Conservation (phyloP, 192 early-diverging fungal genomes). For the Dispira parvispora region DNA sequence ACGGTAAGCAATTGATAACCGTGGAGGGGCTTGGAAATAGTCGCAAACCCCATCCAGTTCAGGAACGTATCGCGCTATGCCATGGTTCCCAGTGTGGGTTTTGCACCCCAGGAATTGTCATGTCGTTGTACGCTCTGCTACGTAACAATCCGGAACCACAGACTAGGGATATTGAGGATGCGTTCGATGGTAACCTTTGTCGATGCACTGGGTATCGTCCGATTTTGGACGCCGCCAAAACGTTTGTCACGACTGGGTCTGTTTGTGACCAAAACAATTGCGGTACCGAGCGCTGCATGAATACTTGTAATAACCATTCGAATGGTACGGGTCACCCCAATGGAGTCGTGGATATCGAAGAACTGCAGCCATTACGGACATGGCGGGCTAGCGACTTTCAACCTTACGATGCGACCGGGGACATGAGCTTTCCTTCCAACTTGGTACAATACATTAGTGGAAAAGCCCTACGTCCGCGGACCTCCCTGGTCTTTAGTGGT, state of each 20-base stretch:
- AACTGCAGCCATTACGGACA: slow-evolving; percentile 14
- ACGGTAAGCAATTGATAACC: slow-evolving; percentile 70
- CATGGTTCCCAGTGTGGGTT: slow-evolving; percentile 82
- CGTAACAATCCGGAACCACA: slow-evolving; percentile 50
- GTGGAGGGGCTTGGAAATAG: slow-evolving; percentile 60
- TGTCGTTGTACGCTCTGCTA: slow-evolving; percentile 67
- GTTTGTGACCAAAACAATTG: not conserved
- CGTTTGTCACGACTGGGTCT: slow-evolving; percentile 20
- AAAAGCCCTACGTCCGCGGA: not conserved
- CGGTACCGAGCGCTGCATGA: not conserved
- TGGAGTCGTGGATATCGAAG: not conserved
- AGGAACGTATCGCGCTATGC: slow-evolving; percentile 52
- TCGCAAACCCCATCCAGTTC: slow-evolving; percentile 53
- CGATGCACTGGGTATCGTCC: slow-evolving; percentile 84
- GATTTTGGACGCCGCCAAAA: slow-evolving; percentile 72
- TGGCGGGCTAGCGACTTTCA: slow-evolving; percentile 26
- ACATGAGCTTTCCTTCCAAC: slow-evolving; percentile 48
- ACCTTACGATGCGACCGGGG: slow-evolving; percentile 39
- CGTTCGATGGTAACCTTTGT: slow-evolving; percentile 80
- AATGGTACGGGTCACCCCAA: slow-evolving; percentile 9
- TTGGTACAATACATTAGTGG: slow-evolving; percentile 33
- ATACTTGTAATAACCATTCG: not conserved
- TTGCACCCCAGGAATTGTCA: slow-evolving; percentile 82
- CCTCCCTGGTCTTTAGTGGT: slow-evolving; percentile 11
- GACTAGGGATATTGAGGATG: slow-evolving; percentile 59